A percentile compares a stretch with the other conserved stretches of the same genome.
Conservation (phyloP, 805 yeast species). For the Wickerhamiella lipophila region DNA sequence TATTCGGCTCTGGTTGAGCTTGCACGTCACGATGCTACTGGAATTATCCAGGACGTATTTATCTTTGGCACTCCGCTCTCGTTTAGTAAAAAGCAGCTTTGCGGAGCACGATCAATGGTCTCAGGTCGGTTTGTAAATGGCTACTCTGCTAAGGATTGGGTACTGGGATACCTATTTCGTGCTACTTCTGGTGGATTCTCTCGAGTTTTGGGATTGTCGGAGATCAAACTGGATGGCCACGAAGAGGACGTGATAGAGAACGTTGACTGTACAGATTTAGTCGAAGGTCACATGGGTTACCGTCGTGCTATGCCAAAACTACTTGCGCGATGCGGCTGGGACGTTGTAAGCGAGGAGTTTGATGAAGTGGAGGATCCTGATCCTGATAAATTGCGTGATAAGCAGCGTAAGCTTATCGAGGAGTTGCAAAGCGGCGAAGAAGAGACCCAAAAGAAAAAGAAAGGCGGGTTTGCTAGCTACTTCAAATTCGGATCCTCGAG, state of each 20-base stretch:
- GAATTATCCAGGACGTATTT: constrained; percentile 77
- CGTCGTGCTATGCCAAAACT: constrained; percentile 85
- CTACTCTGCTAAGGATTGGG: constrained; percentile 88
- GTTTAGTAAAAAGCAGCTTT: constrained; percentile 61
- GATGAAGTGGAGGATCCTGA: constrained; percentile 94
- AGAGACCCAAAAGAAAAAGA: constrained; percentile 21
- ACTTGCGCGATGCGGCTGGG: constrained; percentile 56
- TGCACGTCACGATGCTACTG: constrained; percentile 74
- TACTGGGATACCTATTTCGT: constrained; percentile 82
- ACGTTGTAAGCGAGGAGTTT: constrained; percentile 78
- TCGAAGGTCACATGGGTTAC: constrained; percentile 96
- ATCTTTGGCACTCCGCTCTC: constrained; percentile 84
- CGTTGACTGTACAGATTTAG: constrained; percentile 71
- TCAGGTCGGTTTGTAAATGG: constrained; percentile 87
- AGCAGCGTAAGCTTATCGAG: constrained; percentile 60
- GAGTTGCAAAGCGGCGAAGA: constrained; percentile 40
- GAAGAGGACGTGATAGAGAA: constrained; percentile 43
- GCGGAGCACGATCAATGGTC: constrained; percentile 69
- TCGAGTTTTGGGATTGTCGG: constrained; percentile 81
- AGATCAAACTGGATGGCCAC: constrained; percentile 33
- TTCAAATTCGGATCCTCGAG: constrained; percentile 23
- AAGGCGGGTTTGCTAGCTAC: constrained; percentile 20
- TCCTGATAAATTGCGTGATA: constrained; percentile 66
- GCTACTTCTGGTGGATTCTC: constrained; percentile 92
- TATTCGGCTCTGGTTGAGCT: constrained; percentile 80